Percentiles rank a stretch among this genome's conserved stretches.
These are phyloP conservation scores for Suhomyces taliae DNA, from an alignment of 1,139 yeast genomes.

Conservation along the genomic window DNA sequence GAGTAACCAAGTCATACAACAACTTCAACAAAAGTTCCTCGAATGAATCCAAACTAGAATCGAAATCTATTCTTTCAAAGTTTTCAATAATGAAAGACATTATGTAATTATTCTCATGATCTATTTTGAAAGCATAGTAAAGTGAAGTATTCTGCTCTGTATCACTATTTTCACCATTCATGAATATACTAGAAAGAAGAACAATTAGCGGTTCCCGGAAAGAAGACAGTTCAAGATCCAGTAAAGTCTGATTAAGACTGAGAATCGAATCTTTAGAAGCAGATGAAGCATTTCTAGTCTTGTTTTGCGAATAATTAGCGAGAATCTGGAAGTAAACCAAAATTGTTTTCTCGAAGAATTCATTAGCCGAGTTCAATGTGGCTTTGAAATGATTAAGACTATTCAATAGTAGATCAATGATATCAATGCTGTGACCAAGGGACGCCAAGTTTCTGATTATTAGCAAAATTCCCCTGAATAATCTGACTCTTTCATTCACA, in stretches of 20 bases:
- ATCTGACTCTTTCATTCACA: background rate
- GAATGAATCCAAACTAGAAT: constrained; percentile 1
- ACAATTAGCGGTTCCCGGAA: background rate
- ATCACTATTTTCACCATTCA: constrained; percentile 4
- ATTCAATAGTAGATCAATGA: background rate
- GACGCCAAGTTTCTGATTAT: constrained; percentile 3
- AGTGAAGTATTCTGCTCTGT: constrained; percentile 12
- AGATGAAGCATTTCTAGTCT: too few species aligned
- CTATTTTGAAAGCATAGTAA: constrained; percentile 7
- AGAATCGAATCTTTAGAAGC: background rate
- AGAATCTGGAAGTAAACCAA: constrained; percentile 13
- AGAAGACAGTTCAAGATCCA: background rate
- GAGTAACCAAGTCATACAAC: constrained; percentile 13
- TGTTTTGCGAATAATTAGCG: constrained; percentile 9
- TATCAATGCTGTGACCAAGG: background rate
- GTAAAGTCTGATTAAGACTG: background rate
- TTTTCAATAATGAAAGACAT: constrained; percentile 8
- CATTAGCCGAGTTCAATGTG: constrained; percentile 1
- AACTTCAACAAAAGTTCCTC: constrained; percentile 6
- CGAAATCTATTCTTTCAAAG: constrained; percentile 12
- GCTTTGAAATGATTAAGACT: constrained; percentile 3
- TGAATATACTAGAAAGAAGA: background rate
- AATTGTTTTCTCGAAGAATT: constrained; percentile 11
- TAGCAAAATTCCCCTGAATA: constrained; percentile 6
- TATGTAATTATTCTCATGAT: constrained; percentile 1